Evolutionary conservation across 345 rosid species (phyloP), one percentile per base, ranked within the genome.

Genomic region (Bruguiera parviflora): DNA sequence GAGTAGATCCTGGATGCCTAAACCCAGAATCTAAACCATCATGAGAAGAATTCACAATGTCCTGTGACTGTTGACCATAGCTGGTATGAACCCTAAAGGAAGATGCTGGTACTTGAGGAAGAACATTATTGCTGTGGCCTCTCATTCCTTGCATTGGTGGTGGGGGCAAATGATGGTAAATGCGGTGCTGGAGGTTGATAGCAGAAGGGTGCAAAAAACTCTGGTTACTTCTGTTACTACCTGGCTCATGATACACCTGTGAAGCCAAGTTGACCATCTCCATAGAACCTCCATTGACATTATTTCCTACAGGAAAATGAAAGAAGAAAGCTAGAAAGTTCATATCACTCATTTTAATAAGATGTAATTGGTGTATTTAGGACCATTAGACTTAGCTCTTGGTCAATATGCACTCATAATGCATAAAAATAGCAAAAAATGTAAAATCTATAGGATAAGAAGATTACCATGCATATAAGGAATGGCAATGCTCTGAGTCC

Each of bases 401-500:
- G 31, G 35, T 33, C 15, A 20, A 19, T 24, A 70, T 20, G 37
- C 58, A 32, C 7, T 11, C 39, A 53, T 24, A 53, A 55, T 55
- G 59, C 31, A 16, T 19, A 61, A 59, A 10, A 33, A 53, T 5
- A 61, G 18, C 52, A 55, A 28, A 62, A 39, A 29, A 33, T 53
- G 39, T 5, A 2, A 37, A 58, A 47, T 1, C 33, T 15, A n/a
- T 46, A 15, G 25, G 33, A 43, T 59, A 47, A 43, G 52, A 35
- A 58, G 69, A 69, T 59, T 86, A 92, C 96, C 92, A 62, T 77
- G 92, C 78, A 90, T 80, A 66, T 74, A 87, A 75, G 91, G 87
- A 71, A 80, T 60, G 61, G 71, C 51, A 11, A 84, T 82, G 61
- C 80, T 76, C 62, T 82, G 94, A 66, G 80, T 79, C 96, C 96